phyloP scores from a whole-genome alignment of 805 yeast species.

The Naumovozyma dairenensis region DNA sequence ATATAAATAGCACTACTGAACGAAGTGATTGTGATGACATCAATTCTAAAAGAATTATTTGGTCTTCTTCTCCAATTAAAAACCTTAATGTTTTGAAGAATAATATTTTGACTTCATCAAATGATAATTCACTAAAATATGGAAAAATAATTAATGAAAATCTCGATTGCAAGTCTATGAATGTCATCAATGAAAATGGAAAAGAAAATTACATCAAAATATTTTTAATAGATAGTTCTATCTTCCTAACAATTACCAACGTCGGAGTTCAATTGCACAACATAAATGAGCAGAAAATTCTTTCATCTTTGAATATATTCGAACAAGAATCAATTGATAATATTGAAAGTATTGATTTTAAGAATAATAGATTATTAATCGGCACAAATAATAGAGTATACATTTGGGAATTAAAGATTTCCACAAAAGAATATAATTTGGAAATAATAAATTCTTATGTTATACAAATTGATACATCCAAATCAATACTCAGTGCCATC shows the following conservation, averaged over 20 bases:
- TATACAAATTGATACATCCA: conserved; percentile 10
- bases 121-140: too few relatives aligned
- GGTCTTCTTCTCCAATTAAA: too few relatives aligned
- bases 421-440: neutral
- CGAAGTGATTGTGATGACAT: too few relatives aligned
- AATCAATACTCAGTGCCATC: conserved; percentile 11
- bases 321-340: conserved; percentile 3
- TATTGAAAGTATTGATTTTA: conserved; percentile 18
- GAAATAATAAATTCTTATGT: conserved; percentile 1
- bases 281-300: conserved; percentile 1
- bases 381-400: conserved; percentile 9
- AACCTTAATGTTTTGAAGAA: conserved; percentile 7
- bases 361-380: conserved; percentile 23
- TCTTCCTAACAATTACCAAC: conserved; percentile 14
- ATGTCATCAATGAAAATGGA: conserved; percentile 1
- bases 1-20: too few relatives aligned
- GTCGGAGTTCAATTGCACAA: conserved; percentile 18
- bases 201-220: conserved; percentile 3
- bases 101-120: conserved; percentile 6
- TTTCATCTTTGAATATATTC: neutral
- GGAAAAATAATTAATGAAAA: conserved; percentile 7
- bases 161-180: conserved; percentile 5
- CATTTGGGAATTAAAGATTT: conserved; percentile 11
- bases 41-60: too few relatives aligned
- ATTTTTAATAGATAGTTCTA: conserved; percentile 19